A percentile compares a stretch with the other conserved stretches of the same genome.
Evolutionary conservation across 129 eudicot species (phyloP).

Genomic region (Flaveria linearis): DNA sequence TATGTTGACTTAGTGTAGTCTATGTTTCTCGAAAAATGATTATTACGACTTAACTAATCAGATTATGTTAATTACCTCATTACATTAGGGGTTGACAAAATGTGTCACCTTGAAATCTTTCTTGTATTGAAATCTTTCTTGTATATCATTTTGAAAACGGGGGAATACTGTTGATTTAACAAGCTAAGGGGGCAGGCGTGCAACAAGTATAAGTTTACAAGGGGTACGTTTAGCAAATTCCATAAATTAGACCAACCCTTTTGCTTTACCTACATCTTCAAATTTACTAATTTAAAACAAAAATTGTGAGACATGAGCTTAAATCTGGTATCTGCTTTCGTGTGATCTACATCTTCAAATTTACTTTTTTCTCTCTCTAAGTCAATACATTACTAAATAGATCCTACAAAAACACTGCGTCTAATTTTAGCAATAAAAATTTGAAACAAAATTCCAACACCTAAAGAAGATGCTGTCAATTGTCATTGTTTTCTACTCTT

Average conservation of each 20-base stretch:
- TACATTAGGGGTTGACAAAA: background rate
- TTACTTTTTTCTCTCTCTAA: too few relatives aligned
- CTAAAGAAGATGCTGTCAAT: background rate
- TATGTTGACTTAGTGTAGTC: background rate
- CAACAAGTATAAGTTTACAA: too few relatives aligned
- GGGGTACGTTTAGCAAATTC: too few relatives aligned
- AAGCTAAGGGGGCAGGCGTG: too few relatives aligned
- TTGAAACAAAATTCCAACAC: background rate
- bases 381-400: background rate
- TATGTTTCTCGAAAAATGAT: background rate
- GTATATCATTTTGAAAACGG: too few relatives aligned
- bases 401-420: background rate
- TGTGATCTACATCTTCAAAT: background rate
- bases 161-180: too few relatives aligned
- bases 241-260: conserved; percentile 4
- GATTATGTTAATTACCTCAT: background rate
- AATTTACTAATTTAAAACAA: background rate
- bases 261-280: background rate
- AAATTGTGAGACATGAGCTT: background rate
- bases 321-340: background rate
- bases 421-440: background rate
- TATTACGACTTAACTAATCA: background rate
- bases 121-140: too few relatives aligned
- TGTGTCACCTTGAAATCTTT: too few relatives aligned
- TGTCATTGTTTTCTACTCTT: background rate